Base-by-base conservation (phyloP, 495 filamentous ascomycete species). In the Penicillium roqueforti region DNA sequence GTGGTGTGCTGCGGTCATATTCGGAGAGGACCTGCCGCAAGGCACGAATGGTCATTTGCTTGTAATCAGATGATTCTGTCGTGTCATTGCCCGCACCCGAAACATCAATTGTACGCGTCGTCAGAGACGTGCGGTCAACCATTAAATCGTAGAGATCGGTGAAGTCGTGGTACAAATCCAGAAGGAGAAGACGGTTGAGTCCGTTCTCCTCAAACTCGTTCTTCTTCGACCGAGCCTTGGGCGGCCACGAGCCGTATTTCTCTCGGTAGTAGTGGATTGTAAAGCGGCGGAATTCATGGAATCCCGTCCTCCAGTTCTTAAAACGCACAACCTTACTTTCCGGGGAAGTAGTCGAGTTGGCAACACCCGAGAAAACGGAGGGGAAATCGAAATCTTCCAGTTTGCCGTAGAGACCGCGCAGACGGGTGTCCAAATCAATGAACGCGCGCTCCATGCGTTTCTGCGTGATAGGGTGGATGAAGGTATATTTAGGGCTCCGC, bases 231-330 rank as follows among this genome's bases (percentile, higher is more conserved):
- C 77, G 82, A 0, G 90, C 91, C 66, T 92, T 93, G 32, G 95
- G 93, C 18, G 95, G 92, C 93, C 93, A 98, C 47, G 86, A 85
- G 36, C 95, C 95, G 64, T 95, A 95, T 46, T 83, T 80, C 43
- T 83, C 70, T 62, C 91, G 91, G 69, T 93, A 95, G 70, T 89
- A 88, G 45, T 76, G 74, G 45, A 96, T 75, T 14, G 87, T 79
- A 56, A 87, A 87, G 51, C 83, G 86, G 32, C 90, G 81, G 77
- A 91, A 87, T 23, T 83, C 78, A 41, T 78, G 70, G 66, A 92
- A 97, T 1, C 83, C 75, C 1, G 72, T 69, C 63, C 81, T 88
- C 93, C 95, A 97, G 37, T 77, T 77, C 56, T 89, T 88, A 74
- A 91, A 98, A n/a, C 81, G 81, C 42, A 95, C 76, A 19, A 84